phyloP scores from a whole-genome alignment of 495 filamentous ascomycete species.

The Copromyces sp. region DNA sequence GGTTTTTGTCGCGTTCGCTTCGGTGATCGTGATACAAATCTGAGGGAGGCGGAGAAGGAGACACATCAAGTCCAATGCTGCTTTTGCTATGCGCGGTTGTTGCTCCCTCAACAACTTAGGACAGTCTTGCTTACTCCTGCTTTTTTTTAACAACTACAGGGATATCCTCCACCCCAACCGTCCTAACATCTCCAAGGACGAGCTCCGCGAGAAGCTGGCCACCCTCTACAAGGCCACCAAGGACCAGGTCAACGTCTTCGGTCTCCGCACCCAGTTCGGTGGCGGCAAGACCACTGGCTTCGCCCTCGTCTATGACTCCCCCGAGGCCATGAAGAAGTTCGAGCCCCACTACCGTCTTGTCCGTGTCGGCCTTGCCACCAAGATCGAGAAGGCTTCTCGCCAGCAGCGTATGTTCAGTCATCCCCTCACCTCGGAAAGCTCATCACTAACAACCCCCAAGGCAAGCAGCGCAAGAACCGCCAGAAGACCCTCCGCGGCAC shows the following conservation, averaged over 20 bases:
- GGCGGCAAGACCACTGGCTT: conserved; percentile 99
- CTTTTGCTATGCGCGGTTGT: not conserved
- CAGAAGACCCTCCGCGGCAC: conserved; percentile 95
- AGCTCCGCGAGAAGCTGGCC: conserved; percentile 89
- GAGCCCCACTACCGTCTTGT: conserved; percentile 96
- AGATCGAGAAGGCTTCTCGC: conserved; percentile 92
- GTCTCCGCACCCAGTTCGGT: conserved; percentile 97
- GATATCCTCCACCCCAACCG: conserved; percentile 99
- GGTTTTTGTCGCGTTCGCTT: not conserved
- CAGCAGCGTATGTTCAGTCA: conserved; percentile 95
- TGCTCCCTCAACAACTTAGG: not conserved
- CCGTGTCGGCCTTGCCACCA: conserved; percentile 77
- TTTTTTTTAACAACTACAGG: conserved; percentile 37
- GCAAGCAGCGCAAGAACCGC: conserved; percentile 99
- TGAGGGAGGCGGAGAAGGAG: not conserved
- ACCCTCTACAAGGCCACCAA: conserved; percentile 95
- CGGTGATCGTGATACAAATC: not conserved
- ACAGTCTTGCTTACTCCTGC: conserved; percentile 6
- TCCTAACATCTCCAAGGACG: conserved; percentile 97
- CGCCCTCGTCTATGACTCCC: conserved; percentile 94
- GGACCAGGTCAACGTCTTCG: conserved; percentile 94
- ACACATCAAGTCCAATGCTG: not conserved
- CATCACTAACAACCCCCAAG: conserved; percentile 33
- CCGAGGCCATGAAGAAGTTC: conserved; percentile 98
- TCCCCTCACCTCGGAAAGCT: too few relatives aligned